Evolutionary conservation across 2,329 filamentous ascomycete species (phyloP), one percentile per base, ranked within the genome.

Genomic region (Aspergillus fijiensis): DNA sequence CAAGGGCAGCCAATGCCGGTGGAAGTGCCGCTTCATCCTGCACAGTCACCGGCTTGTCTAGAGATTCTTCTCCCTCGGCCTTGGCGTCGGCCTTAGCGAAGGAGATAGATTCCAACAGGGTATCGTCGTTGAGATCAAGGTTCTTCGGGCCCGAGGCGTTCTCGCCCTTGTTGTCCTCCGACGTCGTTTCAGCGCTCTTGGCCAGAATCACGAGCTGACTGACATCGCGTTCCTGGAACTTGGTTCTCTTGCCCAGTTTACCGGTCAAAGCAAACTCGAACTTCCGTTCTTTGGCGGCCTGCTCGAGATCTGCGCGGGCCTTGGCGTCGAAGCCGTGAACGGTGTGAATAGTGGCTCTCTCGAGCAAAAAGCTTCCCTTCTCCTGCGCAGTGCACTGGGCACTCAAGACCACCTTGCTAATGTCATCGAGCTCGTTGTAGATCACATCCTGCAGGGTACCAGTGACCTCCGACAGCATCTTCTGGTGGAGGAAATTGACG

Each of bases 131-230:
- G 3, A 98, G 79, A 39, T 89, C 84, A 14, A 98, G 74, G 2
- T 89, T 88, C 67, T 89, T 84, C 0, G 92, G 92, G 49, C 76
- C 78, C 2, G 77, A 76, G 4, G 72, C 68, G 21, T 67, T 63
- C 19, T 67, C 63, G 62, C 65, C 51, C 69, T 69, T 70, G 64
- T 60, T 62, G n/a, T 58, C 19, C 7, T 56, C 66, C 4, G 69
- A 57, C 2, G 65, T 51, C 2, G 65, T 51, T 25, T 79, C 77
- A 6, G 80, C 81, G 72, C 93, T 97, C 73, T 87, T 92, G 0
- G 95, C 95, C 31, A 98, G 80, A 2, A 99, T 91, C 1, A 99
- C 90, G 29, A 99, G 82, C 74, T 99, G 95, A 68, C 92, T 96
- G 62, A 87, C 81, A 63, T 78, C 72, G 3, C 74, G 69, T 12